phyloP scores from a whole-genome alignment of 495 filamentous ascomycete genomes.

The Neurospora pannonica region DNA sequence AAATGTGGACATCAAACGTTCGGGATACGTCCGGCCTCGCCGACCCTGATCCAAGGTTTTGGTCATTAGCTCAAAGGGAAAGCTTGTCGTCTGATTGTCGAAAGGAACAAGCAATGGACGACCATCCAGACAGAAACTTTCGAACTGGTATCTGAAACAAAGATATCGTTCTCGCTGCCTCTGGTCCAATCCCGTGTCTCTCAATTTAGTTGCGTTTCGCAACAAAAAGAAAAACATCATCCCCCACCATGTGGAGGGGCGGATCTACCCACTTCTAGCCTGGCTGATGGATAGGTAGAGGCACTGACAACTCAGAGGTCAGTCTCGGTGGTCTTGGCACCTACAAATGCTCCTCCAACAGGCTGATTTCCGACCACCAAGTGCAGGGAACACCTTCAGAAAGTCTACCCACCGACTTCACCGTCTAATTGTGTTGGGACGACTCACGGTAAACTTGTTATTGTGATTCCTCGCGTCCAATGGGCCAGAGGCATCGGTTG shows the following conservation, averaged over 20 bases:
- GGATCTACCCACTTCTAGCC: slow-evolving; percentile 7
- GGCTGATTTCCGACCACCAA: not conserved
- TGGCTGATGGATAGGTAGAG: not conserved
- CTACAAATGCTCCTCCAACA: not conserved
- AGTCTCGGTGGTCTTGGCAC: slow-evolving; percentile 4
- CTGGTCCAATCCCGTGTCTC: not conserved
- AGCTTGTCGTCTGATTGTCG: not conserved
- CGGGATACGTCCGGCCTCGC: not conserved
- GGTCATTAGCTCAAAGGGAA: not conserved
- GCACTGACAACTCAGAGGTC: slow-evolving; percentile 10
- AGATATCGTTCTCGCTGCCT: not conserved
- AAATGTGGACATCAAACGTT: not conserved
- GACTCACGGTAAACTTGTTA: not conserved
- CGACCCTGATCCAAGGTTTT: not conserved
- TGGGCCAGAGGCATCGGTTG: not conserved
- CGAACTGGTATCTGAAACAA: not conserved
- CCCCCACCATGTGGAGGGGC: slow-evolving; percentile 12
- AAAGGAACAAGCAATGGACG: not conserved
- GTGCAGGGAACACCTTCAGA: not conserved
- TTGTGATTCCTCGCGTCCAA: not conserved
- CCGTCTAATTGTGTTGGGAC: not conserved
- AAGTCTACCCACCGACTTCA: not conserved
- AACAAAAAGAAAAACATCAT: slow-evolving; percentile 4
- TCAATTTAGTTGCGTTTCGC: not conserved
- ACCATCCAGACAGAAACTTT: not conserved